These are phyloP conservation scores for Salvia rosmarinus DNA, from an alignment of 257 asterid genomes.

Conservation along the genomic window DNA sequence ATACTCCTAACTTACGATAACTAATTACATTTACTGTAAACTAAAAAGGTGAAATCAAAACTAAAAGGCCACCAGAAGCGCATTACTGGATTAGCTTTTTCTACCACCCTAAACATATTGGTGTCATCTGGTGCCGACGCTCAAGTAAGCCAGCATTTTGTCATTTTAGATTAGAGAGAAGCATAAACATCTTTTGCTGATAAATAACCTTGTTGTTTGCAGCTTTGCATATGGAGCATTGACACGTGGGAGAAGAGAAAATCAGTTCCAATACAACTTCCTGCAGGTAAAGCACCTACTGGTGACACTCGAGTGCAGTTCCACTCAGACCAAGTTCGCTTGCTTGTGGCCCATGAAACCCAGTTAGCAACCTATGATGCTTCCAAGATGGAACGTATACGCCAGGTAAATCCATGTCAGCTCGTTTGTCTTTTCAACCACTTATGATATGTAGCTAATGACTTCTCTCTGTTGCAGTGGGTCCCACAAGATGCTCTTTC, in stretches of 20 bases:
- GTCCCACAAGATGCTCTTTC: conserved; percentile 89
- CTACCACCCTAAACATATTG: conserved; percentile 79
- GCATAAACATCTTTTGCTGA: background rate
- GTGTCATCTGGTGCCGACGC: conserved; percentile 98
- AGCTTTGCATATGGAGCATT: conserved; percentile 96
- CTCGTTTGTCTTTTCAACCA: background rate
- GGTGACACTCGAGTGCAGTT: conserved; percentile 97
- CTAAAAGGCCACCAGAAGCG: conserved; percentile 90
- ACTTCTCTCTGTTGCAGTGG: conserved; percentile 62
- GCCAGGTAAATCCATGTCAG: conserved; percentile 59
- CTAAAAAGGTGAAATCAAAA: conserved; percentile 74
- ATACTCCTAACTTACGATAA: background rate
- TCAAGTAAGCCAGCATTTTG: conserved; percentile 54
- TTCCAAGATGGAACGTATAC: conserved; percentile 87
- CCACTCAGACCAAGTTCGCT: conserved; percentile 76
- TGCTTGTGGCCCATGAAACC: conserved; percentile 89
- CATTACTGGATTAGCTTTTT: conserved; percentile 88
- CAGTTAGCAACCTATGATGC: conserved; percentile 88
- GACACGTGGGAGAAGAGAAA: conserved; percentile 95
- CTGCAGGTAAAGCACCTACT: conserved; percentile 82
- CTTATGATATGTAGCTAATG: conserved; percentile 14
- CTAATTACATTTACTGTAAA: conserved; percentile 25
- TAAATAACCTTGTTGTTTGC: conserved; percentile 23
- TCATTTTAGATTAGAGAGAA: conserved; percentile 3
- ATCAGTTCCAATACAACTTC: conserved; percentile 74